Conservation (phyloP, 2,329 filamentous ascomycete genomes). For the Rosellinia necatrix region DNA sequence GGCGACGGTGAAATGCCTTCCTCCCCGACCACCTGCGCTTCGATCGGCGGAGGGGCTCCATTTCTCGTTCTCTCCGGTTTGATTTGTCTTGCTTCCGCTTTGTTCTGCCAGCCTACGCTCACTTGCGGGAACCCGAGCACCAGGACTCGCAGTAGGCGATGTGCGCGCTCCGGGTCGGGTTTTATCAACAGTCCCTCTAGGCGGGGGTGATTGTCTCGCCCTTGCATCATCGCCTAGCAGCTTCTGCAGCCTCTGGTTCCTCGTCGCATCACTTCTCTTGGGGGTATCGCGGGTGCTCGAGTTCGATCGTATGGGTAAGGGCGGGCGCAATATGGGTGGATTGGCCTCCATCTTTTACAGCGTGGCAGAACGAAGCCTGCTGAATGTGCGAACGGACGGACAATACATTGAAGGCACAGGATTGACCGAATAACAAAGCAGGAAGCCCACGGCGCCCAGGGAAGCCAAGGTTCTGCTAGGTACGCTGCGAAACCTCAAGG, state of each 20-base stretch:
- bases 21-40: slow-evolving; percentile 64
- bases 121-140: slow-evolving; percentile 35
- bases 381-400: slow-evolving; percentile 26
- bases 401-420: slow-evolving; percentile 40
- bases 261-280: slow-evolving; percentile 31
- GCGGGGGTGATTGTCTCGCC: slow-evolving; percentile 32
- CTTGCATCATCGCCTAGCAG: slow-evolving; percentile 29
- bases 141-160: slow-evolving; percentile 33
- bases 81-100: slow-evolving; percentile 48
- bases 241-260: slow-evolving; percentile 30
- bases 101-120: slow-evolving; percentile 36
- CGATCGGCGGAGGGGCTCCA: slow-evolving; percentile 64
- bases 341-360: slow-evolving; percentile 41
- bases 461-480: neutral
- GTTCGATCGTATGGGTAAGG: slow-evolving; percentile 34
- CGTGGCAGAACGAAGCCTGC: slow-evolving; percentile 39
- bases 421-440: slow-evolving; percentile 5
- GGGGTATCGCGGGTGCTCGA: slow-evolving; percentile 31
- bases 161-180: slow-evolving; percentile 28
- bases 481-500: slow-evolving; percentile 5
- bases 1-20: slow-evolving; percentile 76
- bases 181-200: slow-evolving; percentile 27
- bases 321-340: slow-evolving; percentile 33
- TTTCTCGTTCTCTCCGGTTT: slow-evolving; percentile 59
- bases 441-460: slow-evolving; percentile 3